phyloP scores from a whole-genome alignment of 2,329 filamentous ascomycete species.

The Lasiodiplodia sp. region DNA sequence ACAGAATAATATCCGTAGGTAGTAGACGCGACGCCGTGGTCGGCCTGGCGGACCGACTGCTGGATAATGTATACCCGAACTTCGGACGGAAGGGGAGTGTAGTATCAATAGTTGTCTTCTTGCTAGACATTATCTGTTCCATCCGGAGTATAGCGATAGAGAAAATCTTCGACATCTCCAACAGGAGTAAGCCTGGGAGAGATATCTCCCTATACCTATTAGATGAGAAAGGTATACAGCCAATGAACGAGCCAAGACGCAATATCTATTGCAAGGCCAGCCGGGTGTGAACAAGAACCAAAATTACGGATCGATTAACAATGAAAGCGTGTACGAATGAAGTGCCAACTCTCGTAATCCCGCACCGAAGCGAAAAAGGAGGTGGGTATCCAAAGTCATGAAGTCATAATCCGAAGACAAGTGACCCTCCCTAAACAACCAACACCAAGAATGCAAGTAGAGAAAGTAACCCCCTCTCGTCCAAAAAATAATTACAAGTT shows the following conservation, averaged over 20 bases:
- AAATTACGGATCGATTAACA: constrained; percentile 13
- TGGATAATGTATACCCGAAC: neutral
- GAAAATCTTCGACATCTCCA: neutral
- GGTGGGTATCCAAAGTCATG: constrained; percentile 27
- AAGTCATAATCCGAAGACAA: constrained; percentile 24
- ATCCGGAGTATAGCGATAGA: neutral
- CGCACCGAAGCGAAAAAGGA: neutral
- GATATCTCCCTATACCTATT: too few relatives aligned
- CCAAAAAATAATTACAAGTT: neutral
- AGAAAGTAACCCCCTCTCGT: neutral
- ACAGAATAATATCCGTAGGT: neutral
- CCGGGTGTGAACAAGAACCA: neutral
- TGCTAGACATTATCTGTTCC: neutral
- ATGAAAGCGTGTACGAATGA: neutral
- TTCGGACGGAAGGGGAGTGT: neutral
- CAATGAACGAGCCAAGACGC: neutral
- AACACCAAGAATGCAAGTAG: constrained; percentile 20
- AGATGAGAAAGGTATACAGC: neutral
- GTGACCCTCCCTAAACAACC: constrained; percentile 9
- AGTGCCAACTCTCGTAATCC: neutral
- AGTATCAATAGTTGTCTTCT: neutral
- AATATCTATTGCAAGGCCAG: neutral
- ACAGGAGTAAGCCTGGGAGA: neutral
- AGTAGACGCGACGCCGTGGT: neutral
- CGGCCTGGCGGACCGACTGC: neutral